phyloP scores from a whole-genome alignment of 169 alveolate species.

The Perkinsus olseni region DNA sequence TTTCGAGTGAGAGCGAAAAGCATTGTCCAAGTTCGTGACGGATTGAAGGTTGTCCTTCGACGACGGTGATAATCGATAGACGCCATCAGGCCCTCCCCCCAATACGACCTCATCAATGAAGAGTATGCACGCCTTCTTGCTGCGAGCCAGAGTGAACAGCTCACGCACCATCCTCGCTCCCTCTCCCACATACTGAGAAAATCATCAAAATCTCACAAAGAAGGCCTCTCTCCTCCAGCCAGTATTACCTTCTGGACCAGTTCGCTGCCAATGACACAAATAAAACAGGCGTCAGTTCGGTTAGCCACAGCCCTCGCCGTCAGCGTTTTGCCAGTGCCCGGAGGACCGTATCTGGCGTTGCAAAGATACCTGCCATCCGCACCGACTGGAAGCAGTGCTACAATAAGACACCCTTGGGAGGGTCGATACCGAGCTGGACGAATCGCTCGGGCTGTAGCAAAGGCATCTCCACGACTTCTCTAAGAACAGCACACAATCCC shows the following conservation, averaged over 20 bases:
- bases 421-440: conserved; percentile 96
- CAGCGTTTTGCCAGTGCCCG: conserved; percentile 94
- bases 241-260: conserved; percentile 84
- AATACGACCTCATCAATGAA: conserved; percentile 92
- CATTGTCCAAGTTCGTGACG: too few species aligned
- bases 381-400: not conserved
- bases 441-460: conserved; percentile 94
- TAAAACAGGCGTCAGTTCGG: conserved; percentile 97
- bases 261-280: conserved; percentile 97
- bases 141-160: conserved; percentile 92
- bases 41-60: not conserved
- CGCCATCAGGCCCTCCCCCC: not conserved
- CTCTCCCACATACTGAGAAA: conserved; percentile 92
- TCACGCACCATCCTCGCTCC: conserved; percentile 99
- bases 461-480: conserved; percentile 98
- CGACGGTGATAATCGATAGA: not conserved
- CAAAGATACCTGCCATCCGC: not conserved
- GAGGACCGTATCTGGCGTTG: conserved; percentile 88
- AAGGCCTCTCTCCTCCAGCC: not conserved
- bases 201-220: not conserved
- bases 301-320: conserved; percentile 99
- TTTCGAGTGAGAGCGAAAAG: too few species aligned
- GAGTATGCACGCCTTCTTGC: conserved; percentile 92
- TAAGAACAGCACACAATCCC: not conserved
- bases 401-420: conserved; percentile 95